Base-by-base conservation (phyloP, 139 green algal genomes). In the Chlamydomonas sp. region DNA sequence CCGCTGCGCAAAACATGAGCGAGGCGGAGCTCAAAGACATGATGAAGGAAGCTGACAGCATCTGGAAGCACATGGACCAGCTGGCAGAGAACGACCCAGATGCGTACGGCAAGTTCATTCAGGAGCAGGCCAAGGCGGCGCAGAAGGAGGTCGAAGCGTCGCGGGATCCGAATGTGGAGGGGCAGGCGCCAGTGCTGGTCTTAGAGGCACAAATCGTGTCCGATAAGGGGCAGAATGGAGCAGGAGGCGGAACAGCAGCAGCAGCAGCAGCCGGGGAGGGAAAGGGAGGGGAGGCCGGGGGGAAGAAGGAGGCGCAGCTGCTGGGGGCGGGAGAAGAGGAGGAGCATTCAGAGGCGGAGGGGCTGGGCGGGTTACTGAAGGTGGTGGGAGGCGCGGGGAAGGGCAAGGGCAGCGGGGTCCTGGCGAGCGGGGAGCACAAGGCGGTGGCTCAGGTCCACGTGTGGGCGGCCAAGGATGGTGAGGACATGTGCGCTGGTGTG, bases 361-460 rank as follows among this genome's bases (percentile, higher is more conserved):
- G n/a, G 4, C 60, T 49, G 31, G 31, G 31, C 31, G 31, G 31
- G 31, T 49, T 49, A 49, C 31, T 49, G 31, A 49, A 49, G 31
- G 31, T 49, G 31, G 31, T 49, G 31, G 31, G 31, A 49, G 31
- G 31, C 31, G 31, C 31, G 31, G 31, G 31, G 31, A 49, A 49
- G 31, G 31, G 31, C 31, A 49, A 49, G 31, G 31, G 31, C 31
- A 49, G 31, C 31, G 31, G 31, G 31, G 31, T 49, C 31, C 31
- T 49, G 31, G 31, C 31, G 31, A 49, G 31, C 31, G 31, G 31
- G 31, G 31, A 49, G 31, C 31, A 49, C 31, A 49, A 73, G 82
- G 82, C 82, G 10, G 82, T 86, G 9, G 82, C 82, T 4, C 82
- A 61, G 60, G 69, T 86, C n/a, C 82, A 86, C 20, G 75, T 86